Conservation (phyloP, 2,329 filamentous ascomycete species). For the Fusarium albosuccineum region DNA sequence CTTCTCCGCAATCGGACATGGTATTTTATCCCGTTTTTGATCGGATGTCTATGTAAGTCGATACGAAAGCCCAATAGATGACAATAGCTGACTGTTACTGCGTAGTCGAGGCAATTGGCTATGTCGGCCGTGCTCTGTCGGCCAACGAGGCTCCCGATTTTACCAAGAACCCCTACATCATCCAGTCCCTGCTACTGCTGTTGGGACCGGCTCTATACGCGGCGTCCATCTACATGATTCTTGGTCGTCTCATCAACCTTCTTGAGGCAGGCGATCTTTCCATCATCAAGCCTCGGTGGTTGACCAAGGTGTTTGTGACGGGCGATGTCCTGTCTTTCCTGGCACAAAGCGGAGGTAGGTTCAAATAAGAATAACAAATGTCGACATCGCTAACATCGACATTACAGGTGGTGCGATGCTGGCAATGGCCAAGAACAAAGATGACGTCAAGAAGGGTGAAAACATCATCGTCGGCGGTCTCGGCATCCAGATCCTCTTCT, state of each 20-base stretch:
- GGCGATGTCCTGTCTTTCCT: slow-evolving; percentile 64
- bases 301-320: slow-evolving; percentile 65
- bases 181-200: slow-evolving; percentile 55
- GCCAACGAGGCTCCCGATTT: slow-evolving; percentile 54
- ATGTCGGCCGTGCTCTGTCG: slow-evolving; percentile 64
- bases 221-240: slow-evolving; percentile 62
- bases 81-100: neutral
- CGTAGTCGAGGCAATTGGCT: slow-evolving; percentile 51
- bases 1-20: slow-evolving; percentile 58
- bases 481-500: slow-evolving; percentile 66
- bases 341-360: slow-evolving; percentile 47
- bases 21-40: slow-evolving; percentile 65
- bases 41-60: slow-evolving; percentile 65
- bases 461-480: slow-evolving; percentile 66
- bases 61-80: rapidly evolving
- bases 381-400: neutral
- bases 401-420: slow-evolving; percentile 43
- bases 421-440: slow-evolving; percentile 44
- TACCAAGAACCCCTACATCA: slow-evolving; percentile 53
- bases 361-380: no score
- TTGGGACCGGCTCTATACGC: slow-evolving; percentile 59
- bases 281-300: slow-evolving; percentile 57
- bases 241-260: slow-evolving; percentile 57
- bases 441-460: slow-evolving; percentile 53
- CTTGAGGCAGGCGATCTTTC: slow-evolving; percentile 56